phyloP scores from a whole-genome alignment of 2,329 filamentous ascomycete genomes.

The Coniochaeta hoffmannii region DNA sequence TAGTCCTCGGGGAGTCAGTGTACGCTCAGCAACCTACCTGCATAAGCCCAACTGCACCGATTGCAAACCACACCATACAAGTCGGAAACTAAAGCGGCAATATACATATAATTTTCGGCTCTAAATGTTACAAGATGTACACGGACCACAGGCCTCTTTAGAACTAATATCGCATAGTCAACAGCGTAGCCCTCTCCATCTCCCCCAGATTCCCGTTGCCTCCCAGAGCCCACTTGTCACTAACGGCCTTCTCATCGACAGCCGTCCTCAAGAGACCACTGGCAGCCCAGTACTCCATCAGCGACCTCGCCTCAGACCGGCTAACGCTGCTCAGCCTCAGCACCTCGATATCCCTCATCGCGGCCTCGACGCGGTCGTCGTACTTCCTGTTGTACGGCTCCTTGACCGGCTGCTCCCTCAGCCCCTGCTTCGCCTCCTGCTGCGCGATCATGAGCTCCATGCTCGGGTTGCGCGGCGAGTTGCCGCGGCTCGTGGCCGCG shows the following conservation, averaged over 20 bases:
- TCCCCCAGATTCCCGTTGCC: slow-evolving; percentile 80
- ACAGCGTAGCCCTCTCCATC: slow-evolving; percentile 61
- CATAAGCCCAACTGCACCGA: no score
- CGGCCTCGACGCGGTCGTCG: slow-evolving; percentile 48
- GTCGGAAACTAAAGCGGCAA: no score
- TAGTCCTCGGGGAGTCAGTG: no score
- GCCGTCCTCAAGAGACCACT: slow-evolving; percentile 69
- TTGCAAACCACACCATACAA: no score
- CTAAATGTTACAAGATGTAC: not conserved
- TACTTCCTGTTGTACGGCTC: slow-evolving; percentile 51
- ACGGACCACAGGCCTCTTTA: not conserved
- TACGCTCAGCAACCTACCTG: no score
- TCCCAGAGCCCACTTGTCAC: slow-evolving; percentile 76
- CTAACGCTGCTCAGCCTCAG: slow-evolving; percentile 60
- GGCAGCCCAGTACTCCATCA: slow-evolving; percentile 91
- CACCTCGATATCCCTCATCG: slow-evolving; percentile 41
- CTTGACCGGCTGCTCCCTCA: slow-evolving; percentile 22
- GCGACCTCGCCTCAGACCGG: slow-evolving; percentile 64
- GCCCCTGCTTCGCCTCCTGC: slow-evolving; percentile 34
- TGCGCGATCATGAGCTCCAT: slow-evolving; percentile 61
- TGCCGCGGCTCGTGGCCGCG: slow-evolving; percentile 66
- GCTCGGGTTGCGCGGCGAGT: slow-evolving; percentile 55
- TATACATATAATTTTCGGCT: no score
- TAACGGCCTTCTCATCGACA: slow-evolving; percentile 64
- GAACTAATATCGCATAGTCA: slow-evolving; percentile 31